A percentile compares a stretch with the other conserved stretches of the same genome.
phyloP scores from a whole-genome alignment of 2,329 filamentous ascomycete species.

The Mycosphaerella sp. region DNA sequence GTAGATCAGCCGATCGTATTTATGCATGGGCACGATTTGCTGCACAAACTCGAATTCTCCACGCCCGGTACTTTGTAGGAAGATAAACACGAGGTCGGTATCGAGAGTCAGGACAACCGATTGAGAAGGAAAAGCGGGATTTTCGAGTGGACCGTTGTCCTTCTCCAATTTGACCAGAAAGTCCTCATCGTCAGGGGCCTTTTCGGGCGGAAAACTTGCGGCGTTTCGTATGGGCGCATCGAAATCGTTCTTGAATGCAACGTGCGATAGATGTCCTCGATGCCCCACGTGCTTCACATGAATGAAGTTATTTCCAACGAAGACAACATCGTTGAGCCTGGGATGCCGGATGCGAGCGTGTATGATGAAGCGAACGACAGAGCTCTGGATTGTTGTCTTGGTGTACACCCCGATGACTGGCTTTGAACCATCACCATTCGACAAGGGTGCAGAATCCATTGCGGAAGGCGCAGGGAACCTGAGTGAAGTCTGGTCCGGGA shows the following conservation, averaged over 20 bases:
- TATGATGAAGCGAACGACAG: constrained; percentile 67
- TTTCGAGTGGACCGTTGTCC: constrained; percentile 12
- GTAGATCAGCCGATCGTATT: constrained; percentile 45
- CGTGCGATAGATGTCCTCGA: constrained; percentile 64
- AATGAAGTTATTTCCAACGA: constrained; percentile 75
- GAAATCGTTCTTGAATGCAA: constrained; percentile 75
- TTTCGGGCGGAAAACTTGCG: constrained; percentile 56
- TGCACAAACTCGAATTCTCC: constrained; percentile 55
- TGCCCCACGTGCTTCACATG: constrained; percentile 62
- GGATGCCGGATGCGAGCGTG: constrained; percentile 69
- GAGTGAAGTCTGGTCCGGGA: not conserved
- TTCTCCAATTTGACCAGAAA: constrained; percentile 25
- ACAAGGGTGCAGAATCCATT: constrained; percentile 7
- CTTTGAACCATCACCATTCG: not conserved
- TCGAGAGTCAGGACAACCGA: constrained; percentile 71
- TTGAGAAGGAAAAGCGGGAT: constrained; percentile 59
- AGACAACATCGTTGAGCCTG: constrained; percentile 71
- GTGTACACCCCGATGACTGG: constrained; percentile 64
- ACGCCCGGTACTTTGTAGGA: constrained; percentile 46
- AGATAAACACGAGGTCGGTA: constrained; percentile 69
- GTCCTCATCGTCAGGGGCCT: constrained; percentile 35
- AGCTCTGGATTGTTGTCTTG: constrained; percentile 69
- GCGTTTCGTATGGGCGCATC: constrained; percentile 72
- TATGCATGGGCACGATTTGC: constrained; percentile 54
- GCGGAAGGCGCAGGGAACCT: not conserved